Evolutionary conservation across 2,329 filamentous ascomycete genomes (phyloP), one percentile per base, ranked within the genome.

Genomic region (Alternaria consortialis): DNA sequence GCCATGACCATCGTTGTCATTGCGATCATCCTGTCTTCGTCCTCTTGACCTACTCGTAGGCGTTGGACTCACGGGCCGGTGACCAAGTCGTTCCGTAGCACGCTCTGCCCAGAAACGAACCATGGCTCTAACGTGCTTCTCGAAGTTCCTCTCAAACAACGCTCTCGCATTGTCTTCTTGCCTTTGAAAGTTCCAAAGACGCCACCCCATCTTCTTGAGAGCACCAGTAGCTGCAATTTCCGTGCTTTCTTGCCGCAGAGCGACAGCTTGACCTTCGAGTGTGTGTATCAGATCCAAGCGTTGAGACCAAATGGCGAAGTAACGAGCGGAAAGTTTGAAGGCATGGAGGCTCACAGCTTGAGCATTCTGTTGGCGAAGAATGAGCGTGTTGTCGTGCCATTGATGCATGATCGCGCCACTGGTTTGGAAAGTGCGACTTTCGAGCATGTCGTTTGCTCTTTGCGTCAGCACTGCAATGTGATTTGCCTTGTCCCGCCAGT

Each of bases 181-280:
- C 53, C 83, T 82, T 25, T 80, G 79, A 5, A 86, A 76, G 40
- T 86, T 85, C 75, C 88, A 88, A 2, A 85, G 77, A 7, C 82
- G 82, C 75, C 87, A 84, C 54, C 85, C 86, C n/a, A 88, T 76
- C 67, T 83, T 86, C 70, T 85, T 86, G 58, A 88, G 76, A 25
- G 80, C 80, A 13, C 76, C 77, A 11, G 80, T 79, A 13, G 85
- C 83, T 4, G 82, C 75, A 25, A 80, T 76, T 12, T 84, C 80
- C 5, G 83, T 75, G 42, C 81, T 82, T 58, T 84, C 79, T 27
- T 82, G 80, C 52, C 81, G 72, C 36, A 86, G 78, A 1, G 77
- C 73, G 3, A 78, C 60, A 12, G 86, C 86, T 68, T 83, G 80
- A 25, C 80, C 54, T 2, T 80, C 72, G 56, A 80, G 63, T 0